These are phyloP conservation scores for Zymoseptoria tritici DNA, from an alignment of 2,329 filamentous ascomycete species.

Conservation along the genomic window DNA sequence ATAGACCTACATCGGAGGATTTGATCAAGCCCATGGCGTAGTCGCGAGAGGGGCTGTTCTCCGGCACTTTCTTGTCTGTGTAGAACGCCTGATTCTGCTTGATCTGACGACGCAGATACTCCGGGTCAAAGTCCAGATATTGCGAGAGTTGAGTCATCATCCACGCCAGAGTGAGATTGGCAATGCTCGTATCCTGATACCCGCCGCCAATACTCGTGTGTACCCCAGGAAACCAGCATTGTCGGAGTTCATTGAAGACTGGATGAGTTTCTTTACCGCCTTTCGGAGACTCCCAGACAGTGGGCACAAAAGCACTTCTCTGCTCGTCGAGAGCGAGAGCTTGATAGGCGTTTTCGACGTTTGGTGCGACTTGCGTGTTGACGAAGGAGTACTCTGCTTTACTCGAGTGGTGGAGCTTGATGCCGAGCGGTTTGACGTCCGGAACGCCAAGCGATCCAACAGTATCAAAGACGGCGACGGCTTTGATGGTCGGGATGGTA, in stretches of 20 bases:
- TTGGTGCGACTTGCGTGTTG: conserved; percentile 35
- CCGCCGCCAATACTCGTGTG: conserved; percentile 37
- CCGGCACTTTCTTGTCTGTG: conserved; percentile 31
- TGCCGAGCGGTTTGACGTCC: conserved; percentile 29
- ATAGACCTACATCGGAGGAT: conserved; percentile 34
- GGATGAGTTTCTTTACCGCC: conserved; percentile 18
- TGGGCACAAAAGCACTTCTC: conserved; percentile 30
- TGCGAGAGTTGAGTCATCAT: conserved; percentile 45
- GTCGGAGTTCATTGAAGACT: conserved; percentile 32
- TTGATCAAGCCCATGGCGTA: conserved; percentile 41
- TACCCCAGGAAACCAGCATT: conserved; percentile 40
- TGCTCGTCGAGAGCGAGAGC: conserved; percentile 35
- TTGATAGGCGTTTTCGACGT: conserved; percentile 34
- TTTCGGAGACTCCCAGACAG: conserved; percentile 30
- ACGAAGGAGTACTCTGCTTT: conserved; percentile 34
- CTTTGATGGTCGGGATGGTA: conserved; percentile 26
- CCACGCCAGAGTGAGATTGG: conserved; percentile 47
- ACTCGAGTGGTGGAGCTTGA: conserved; percentile 14
- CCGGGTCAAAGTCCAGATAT: conserved; percentile 36
- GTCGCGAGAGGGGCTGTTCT: not conserved
- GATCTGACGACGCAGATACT: conserved; percentile 37
- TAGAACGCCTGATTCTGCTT: conserved; percentile 37
- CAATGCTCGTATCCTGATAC: conserved; percentile 33
- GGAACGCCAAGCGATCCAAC: conserved; percentile 39
- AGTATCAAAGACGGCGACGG: conserved; percentile 37